Evolutionary conservation across 2,329 filamentous ascomycete species (phyloP), one percentile per base, ranked within the genome.

Genomic region (Thermothelomyces thermophilus): DNA sequence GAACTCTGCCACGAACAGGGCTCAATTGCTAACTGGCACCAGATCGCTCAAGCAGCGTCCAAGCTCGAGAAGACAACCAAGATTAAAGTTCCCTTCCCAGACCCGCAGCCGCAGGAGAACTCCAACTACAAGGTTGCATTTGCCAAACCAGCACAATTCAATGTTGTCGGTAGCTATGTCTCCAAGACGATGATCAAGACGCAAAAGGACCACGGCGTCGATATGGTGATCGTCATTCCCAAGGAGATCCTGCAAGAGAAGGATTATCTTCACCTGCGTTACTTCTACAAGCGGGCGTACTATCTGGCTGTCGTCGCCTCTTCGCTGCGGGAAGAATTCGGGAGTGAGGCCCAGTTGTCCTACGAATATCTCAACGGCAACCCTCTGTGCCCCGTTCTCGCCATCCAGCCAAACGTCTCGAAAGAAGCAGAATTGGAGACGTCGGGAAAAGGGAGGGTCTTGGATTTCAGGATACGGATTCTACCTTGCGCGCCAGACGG

Each of bases 231-330:
- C 14, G 86, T 86, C 41, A 94, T 98, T 82, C 91, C 93, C 5
- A 67, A 72, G 50, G 70, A 77, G 1, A 69, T 95, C 11, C 90
- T 97, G 61, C 89, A 95, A 63, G 87, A 94, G 39, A 97, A 97
- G 69, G 93, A 98, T 68, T 96, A 91, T 65, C 76, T 90, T 43
- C 90, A 95, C 66, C 78, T 93, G 72, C 82, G 93, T 54, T 97
- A 95, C 70, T 95, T 96, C 64, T 90, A 96, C 70, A 94, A 95
- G 62, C 77, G 90, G 56, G 87, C 93, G 11, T 97, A 91, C 68
- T 97, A 94, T 63, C 72, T 97, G 44, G 88, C 90, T 30, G 88
- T 86, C 56, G 72, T 97, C 49, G 83, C 89, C 13, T 82, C 80
- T 26, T 82, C 79, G 4, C 71, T 97, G 46, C 80, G 82, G 56